A percentile compares a stretch with the other conserved stretches of the same genome.
phyloP scores from a whole-genome alignment of 441 rosid species.

The Biscutella laevigata region DNA sequence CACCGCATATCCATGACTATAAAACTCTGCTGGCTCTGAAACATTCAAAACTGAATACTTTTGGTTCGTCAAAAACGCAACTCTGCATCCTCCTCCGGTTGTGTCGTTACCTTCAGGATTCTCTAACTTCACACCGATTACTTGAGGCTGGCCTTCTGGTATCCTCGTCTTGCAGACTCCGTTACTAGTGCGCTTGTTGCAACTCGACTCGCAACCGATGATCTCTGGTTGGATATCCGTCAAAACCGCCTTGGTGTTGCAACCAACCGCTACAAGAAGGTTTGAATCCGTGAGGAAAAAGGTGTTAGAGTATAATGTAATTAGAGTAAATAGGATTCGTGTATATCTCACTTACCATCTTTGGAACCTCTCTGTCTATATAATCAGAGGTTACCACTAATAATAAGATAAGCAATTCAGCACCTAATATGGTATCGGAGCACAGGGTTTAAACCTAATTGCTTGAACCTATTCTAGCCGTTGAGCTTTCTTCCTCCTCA shows the following conservation, averaged over 20 bases:
- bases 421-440: too few species aligned
- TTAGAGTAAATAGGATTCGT: too few species aligned
- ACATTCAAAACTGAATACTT: slow-evolving; percentile 11
- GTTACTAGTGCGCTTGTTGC: slow-evolving; percentile 6
- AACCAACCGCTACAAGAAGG: slow-evolving; percentile 25
- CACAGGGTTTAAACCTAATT: too few species aligned
- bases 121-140: neutral
- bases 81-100: slow-evolving; percentile 13
- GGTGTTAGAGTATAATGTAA: neutral
- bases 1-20: slow-evolving; percentile 4
- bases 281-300: slow-evolving; percentile 19
- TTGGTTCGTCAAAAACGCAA: slow-evolving; percentile 21
- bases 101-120: neutral
- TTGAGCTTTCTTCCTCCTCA: too few species aligned
- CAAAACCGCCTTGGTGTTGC: slow-evolving; percentile 23
- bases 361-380: too few species aligned
- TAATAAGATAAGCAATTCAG: too few species aligned
- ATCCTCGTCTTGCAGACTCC: slow-evolving; percentile 19
- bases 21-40: slow-evolving; percentile 16
- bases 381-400: too few species aligned
- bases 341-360: too few species aligned
- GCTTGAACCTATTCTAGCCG: too few species aligned
- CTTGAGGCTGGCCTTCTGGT: slow-evolving; percentile 14
- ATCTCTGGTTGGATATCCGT: slow-evolving; percentile 9
- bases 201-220: slow-evolving; percentile 20